phyloP scores from a whole-genome alignment of 2,329 filamentous ascomycete species.

The Tolypocladium album region DNA sequence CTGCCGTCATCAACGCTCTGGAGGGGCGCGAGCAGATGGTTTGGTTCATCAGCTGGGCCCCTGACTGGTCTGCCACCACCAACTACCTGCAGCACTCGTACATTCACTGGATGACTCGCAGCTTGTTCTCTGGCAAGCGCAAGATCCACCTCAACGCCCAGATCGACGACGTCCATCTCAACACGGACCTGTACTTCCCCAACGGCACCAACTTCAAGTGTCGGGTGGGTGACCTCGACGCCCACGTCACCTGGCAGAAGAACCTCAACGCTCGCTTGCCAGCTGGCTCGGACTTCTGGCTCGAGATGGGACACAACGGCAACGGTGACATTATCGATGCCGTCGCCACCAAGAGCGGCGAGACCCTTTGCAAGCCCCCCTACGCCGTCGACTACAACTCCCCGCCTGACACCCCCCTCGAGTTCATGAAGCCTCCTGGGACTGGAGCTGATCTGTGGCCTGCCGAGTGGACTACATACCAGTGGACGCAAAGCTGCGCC shows the following conservation, averaged over 20 bases:
- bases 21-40: slow-evolving; percentile 49
- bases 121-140: slow-evolving; percentile 45
- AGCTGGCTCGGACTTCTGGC: slow-evolving; percentile 37
- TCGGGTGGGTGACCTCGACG: slow-evolving; percentile 32
- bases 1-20: slow-evolving; percentile 50
- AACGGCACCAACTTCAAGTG: slow-evolving; percentile 37
- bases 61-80: slow-evolving; percentile 34
- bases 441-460: slow-evolving; percentile 40
- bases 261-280: slow-evolving; percentile 35
- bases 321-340: slow-evolving; percentile 39
- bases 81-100: slow-evolving; percentile 51
- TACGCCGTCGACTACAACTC: slow-evolving; percentile 32
- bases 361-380: slow-evolving; percentile 26
- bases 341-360: slow-evolving; percentile 31
- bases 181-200: slow-evolving; percentile 37
- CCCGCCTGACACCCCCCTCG: slow-evolving; percentile 32
- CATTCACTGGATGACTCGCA: slow-evolving; percentile 52
- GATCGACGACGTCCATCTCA: slow-evolving; percentile 52
- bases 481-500: slow-evolving; percentile 38
- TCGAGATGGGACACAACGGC: slow-evolving; percentile 44
- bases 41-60: slow-evolving; percentile 43
- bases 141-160: slow-evolving; percentile 44
- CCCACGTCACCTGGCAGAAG: slow-evolving; percentile 30
- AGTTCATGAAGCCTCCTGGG: slow-evolving; percentile 35
- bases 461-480: slow-evolving; percentile 36